Conservation (phyloP, 139 green algal species). For the Coccomyxa sp. region DNA sequence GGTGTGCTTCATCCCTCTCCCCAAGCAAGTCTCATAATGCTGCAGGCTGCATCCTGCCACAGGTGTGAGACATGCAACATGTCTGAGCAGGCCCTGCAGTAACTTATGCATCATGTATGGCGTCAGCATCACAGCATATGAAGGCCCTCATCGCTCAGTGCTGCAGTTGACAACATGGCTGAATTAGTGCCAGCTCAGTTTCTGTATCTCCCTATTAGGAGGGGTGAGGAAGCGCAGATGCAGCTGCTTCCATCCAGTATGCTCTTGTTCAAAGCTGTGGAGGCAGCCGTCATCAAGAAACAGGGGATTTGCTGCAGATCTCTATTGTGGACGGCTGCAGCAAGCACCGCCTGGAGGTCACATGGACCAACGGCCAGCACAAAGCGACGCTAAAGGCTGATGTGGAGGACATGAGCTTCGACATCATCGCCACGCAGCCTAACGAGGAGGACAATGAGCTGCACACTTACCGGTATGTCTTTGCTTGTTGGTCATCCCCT, state of each 20-base stretch:
- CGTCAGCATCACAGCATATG: no score
- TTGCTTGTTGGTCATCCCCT: no score
- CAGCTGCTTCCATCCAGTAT: no score
- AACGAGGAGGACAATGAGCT: neutral
- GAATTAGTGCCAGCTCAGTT: neutral
- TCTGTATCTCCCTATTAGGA: no score
- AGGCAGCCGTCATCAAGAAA: no score
- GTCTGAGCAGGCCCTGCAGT: no score
- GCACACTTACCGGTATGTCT: slow-evolving; percentile 11
- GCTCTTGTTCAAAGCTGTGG: no score
- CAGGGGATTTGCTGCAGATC: neutral
- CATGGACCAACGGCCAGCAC: slow-evolving; percentile 16
- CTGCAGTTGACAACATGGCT: neutral
- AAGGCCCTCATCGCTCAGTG: no score
- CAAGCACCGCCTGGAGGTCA: slow-evolving; percentile 11
- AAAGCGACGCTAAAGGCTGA: slow-evolving; percentile 17
- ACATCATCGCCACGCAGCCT: slow-evolving; percentile 2
- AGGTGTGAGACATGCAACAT: no score
- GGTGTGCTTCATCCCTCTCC: slow-evolving; percentile 4
- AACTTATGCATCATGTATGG: no score
- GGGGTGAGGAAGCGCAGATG: no score
- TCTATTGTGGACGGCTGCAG: neutral
- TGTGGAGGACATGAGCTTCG: slow-evolving; percentile 7
- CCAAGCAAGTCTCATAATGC: neutral
- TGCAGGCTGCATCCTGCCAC: neutral